Percentiles rank a stretch among this genome's conserved stretches.
These are phyloP conservation scores for Beta corolliflora DNA, from an alignment of 179 eudicot species.

Conservation along the genomic window DNA sequence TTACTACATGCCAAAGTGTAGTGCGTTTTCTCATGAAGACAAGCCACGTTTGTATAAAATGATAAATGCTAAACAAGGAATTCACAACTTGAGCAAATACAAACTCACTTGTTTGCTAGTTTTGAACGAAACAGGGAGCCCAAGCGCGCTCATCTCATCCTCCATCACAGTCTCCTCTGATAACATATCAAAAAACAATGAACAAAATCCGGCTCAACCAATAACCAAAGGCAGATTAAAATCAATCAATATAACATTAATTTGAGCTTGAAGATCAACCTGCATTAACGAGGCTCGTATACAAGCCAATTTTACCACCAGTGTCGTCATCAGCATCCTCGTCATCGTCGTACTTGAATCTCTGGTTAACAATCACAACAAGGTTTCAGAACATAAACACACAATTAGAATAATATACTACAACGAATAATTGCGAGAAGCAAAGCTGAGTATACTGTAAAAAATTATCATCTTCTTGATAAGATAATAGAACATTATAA, in stretches of 20 bases:
- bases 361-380: constrained; percentile 22
- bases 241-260: too few relatives aligned
- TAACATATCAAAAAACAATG: neutral
- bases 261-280: constrained; percentile 14
- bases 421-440: too few relatives aligned
- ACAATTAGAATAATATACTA: neutral
- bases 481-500: neutral
- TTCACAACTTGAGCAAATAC: neutral
- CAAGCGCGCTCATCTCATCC: constrained; percentile 65
- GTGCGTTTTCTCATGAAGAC: too few relatives aligned
- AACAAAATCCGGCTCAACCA: neutral
- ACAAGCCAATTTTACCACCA: too few relatives aligned
- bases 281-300: constrained; percentile 3
- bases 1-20: too few relatives aligned
- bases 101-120: constrained; percentile 64
- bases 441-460: neutral
- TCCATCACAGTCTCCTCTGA: constrained; percentile 50
- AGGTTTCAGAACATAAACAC: neutral
- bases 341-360: constrained; percentile 51
- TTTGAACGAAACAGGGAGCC: constrained; percentile 80
- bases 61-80: constrained; percentile 1
- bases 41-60: too few relatives aligned
- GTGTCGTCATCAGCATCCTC: constrained; percentile 25
- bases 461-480: too few relatives aligned
- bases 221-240: neutral